These are phyloP conservation scores for Kockiozyma suomiensis DNA, from an alignment of 805 yeast genomes.

Conservation along the genomic window DNA sequence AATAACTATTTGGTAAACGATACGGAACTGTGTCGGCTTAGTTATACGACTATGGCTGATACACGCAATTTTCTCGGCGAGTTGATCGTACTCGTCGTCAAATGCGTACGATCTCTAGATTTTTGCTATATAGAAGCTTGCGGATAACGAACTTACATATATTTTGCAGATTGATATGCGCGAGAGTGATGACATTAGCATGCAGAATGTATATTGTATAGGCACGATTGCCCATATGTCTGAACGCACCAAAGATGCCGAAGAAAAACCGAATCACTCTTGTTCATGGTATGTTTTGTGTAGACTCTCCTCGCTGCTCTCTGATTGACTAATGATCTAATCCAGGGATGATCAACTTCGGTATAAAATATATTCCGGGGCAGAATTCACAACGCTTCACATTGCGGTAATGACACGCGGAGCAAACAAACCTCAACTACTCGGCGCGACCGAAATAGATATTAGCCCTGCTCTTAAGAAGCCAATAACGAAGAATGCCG, in stretches of 20 bases:
- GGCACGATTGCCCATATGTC: neutral
- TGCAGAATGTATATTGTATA: constrained; percentile 1
- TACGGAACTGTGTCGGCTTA: too few relatives aligned
- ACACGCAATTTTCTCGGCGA: neutral
- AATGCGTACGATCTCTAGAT: neutral
- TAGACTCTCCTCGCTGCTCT: neutral
- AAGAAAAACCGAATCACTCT: neutral
- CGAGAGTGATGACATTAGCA: neutral
- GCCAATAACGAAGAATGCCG: neutral
- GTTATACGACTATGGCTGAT: neutral
- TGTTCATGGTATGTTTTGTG: neutral
- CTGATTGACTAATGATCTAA: neutral
- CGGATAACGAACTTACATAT: neutral
- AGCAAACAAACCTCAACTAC: neutral
- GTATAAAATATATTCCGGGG: neutral
- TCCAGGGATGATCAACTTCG: constrained; percentile 7
- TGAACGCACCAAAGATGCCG: neutral
- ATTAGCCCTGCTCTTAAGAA: constrained; percentile 1
- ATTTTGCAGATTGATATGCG: neutral
- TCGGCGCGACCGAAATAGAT: neutral
- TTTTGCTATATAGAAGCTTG: neutral
- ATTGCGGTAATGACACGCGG: neutral
- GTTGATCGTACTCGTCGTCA: neutral
- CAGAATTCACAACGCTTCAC: neutral
- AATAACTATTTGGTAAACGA: too few relatives aligned